Percentiles rank a stretch among this genome's conserved stretches.
phyloP scores from a whole-genome alignment of 805 yeast genomes.

The Yamadazyma scolyti region DNA sequence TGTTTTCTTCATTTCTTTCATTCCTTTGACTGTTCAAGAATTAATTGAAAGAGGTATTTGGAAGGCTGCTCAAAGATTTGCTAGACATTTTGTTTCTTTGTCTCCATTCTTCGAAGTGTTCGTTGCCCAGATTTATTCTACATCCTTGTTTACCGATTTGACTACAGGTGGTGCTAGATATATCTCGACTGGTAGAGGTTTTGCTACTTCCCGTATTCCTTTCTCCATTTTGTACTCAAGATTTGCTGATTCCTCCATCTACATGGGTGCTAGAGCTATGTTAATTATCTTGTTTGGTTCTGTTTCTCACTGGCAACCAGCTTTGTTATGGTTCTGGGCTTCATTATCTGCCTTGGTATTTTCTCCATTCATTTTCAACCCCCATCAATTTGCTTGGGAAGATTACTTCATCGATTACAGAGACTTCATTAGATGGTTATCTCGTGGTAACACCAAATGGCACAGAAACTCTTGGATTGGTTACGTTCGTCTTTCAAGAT shows the following conservation, averaged over 20 bases:
- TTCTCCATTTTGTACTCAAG: conserved; percentile 63
- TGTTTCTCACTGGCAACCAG: conserved; percentile 85
- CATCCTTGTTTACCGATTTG: conserved; percentile 63
- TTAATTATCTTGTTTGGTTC: conserved; percentile 70
- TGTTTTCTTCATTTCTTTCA: conserved; percentile 69
- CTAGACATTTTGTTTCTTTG: conserved; percentile 63
- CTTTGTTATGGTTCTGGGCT: conserved; percentile 96
- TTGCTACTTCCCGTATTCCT: conserved; percentile 70
- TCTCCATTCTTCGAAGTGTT: conserved; percentile 80
- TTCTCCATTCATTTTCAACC: conserved; percentile 94
- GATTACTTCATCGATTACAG: conserved; percentile 96
- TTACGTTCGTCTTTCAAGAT: conserved; percentile 73
- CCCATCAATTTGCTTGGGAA: conserved; percentile 95
- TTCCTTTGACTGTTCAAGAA: conserved; percentile 76
- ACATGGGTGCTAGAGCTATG: conserved; percentile 79
- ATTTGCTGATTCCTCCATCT: conserved; percentile 75
- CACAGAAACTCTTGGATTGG: conserved; percentile 90
- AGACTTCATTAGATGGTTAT: conserved; percentile 85
- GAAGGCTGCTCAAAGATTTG: conserved; percentile 60
- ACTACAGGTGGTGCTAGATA: conserved; percentile 79
- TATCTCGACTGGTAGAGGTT: conserved; percentile 80
- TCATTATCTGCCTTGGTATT: conserved; percentile 81
- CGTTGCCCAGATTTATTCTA: conserved; percentile 73
- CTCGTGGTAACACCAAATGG: conserved; percentile 88
- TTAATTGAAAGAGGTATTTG: conserved; percentile 72